Base-by-base conservation (phyloP, 257 asterid genomes). In the Gentiana dahurica region DNA sequence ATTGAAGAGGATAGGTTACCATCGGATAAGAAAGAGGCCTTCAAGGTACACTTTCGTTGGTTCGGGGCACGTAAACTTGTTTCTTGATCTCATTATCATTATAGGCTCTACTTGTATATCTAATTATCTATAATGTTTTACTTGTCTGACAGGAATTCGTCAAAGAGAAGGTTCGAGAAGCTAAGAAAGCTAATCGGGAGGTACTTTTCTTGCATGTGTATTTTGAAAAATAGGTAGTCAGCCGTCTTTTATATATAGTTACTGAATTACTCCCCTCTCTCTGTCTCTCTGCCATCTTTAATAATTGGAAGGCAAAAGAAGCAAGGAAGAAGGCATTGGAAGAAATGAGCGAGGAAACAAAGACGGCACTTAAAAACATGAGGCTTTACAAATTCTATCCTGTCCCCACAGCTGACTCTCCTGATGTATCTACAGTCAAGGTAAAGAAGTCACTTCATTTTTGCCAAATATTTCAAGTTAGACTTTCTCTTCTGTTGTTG, bases 371-470 rank as follows among this genome's bases (percentile, higher is more conserved):
- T 68, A 73, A 85, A 61, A 78, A 69, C 60, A 87, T 87, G 88
- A 73, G 54, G 49, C 81, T 87, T 66, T 75, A 74, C 74, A 91
- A 91, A 67, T 91, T 85, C 74, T 91, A 91, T 78, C 98, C 97
- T 1, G 89, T 78, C 62, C 7, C 91, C 44, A 55, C 92, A 13
- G 74, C 95, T 1, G 86, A 79, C 51, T 65, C 90, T 12, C 95
- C 97, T 37, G 94, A 88, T 67, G 86, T 88, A 67, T 81, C 97
- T n/a, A 33, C 43, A 35, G 87, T 82, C 64, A 87, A 84, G 96
- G 96, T 84, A 67, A 76, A 57, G 61, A n/a, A 55, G 36, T 37
- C 50, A n/a, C 6, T 34, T 48, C n/a, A 38, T 12, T 8, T 39
- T 62, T 34, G 51, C 4, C 64, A 11, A 36, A 49, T 38, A 13